phyloP scores from a whole-genome alignment of 192 early-diverging fungal species.

The Spizellomyces punctatus region DNA sequence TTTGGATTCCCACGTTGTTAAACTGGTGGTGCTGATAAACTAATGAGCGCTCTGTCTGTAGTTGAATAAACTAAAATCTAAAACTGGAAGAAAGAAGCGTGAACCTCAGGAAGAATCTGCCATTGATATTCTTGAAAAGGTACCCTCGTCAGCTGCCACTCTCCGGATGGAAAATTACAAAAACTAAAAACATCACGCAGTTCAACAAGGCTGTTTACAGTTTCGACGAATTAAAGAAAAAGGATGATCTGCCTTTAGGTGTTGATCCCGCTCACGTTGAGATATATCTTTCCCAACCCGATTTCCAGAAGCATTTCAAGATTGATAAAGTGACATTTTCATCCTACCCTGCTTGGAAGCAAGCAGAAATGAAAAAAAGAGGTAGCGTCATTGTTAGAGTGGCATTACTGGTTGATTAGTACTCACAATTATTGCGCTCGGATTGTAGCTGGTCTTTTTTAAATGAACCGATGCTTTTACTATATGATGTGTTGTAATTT shows the following conservation, averaged over 20 bases:
- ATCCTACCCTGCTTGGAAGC: conserved; percentile 37
- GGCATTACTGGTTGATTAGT: too few relatives aligned
- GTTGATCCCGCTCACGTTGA: conserved; percentile 41
- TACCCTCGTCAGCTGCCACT: not conserved
- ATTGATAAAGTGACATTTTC: conserved; percentile 22
- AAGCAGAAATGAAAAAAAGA: conserved; percentile 42
- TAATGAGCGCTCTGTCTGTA: not conserved
- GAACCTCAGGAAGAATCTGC: conserved; percentile 13
- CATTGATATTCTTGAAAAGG: conserved; percentile 20
- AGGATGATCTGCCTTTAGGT: conserved; percentile 36
- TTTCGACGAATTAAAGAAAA: conserved; percentile 31
- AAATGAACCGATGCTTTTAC: too few relatives aligned
- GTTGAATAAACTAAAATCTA: conserved; percentile 14
- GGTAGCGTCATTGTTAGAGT: not conserved
- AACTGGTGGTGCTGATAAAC: not conserved
- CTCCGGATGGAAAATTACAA: not conserved
- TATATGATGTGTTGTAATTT: too few relatives aligned
- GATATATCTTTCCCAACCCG: conserved; percentile 29
- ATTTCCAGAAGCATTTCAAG: conserved; percentile 40
- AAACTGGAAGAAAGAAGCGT: not conserved
- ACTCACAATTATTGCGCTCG: too few relatives aligned
- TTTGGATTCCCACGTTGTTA: not conserved
- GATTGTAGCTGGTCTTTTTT: too few relatives aligned
- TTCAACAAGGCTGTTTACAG: conserved; percentile 29
- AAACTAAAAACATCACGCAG: not conserved